A percentile compares a stretch with the other conserved stretches of the same genome.
Evolutionary conservation across 2,329 filamentous ascomycete genomes (phyloP).

Genomic region (Coniochaeta sp.): DNA sequence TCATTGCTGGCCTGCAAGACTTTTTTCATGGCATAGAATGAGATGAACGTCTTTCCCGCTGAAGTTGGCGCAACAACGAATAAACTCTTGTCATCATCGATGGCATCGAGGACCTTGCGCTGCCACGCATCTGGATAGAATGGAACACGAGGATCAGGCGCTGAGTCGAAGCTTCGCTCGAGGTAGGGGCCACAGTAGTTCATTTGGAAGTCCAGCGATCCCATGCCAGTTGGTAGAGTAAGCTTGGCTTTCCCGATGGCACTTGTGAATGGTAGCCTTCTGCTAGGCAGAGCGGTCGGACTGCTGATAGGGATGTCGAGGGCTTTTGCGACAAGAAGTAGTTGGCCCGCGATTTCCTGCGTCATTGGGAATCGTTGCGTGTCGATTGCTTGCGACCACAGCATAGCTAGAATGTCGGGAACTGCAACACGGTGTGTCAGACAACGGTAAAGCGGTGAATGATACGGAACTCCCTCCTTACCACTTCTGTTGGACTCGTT

Average conservation of each 20-base stretch:
- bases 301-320: slow-evolving; percentile 7
- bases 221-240: not conserved
- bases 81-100: slow-evolving; percentile 62
- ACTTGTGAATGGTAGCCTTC: slow-evolving; percentile 5
- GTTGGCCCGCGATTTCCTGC: slow-evolving; percentile 3
- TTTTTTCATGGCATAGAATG: slow-evolving; percentile 78
- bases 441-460: not conserved
- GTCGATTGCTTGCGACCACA: slow-evolving; percentile 10
- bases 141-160: slow-evolving; percentile 56
- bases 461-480: not conserved
- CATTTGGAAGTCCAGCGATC: slow-evolving; percentile 53
- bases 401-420: slow-evolving; percentile 9
- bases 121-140: slow-evolving; percentile 77
- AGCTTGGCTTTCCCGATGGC: slow-evolving; percentile 1
- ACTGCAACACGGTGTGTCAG: not conserved
- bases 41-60: slow-evolving; percentile 78
- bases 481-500: not conserved
- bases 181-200: slow-evolving; percentile 65
- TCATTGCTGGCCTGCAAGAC: slow-evolving; percentile 61
- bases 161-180: slow-evolving; percentile 65
- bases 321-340: slow-evolving; percentile 6
- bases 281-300: not conserved
- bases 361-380: slow-evolving; percentile 3
- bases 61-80: slow-evolving; percentile 74
- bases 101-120: slow-evolving; percentile 62